Conservation (phyloP, 352 stramenopile genomes). For the Plasmopara viticola region DNA sequence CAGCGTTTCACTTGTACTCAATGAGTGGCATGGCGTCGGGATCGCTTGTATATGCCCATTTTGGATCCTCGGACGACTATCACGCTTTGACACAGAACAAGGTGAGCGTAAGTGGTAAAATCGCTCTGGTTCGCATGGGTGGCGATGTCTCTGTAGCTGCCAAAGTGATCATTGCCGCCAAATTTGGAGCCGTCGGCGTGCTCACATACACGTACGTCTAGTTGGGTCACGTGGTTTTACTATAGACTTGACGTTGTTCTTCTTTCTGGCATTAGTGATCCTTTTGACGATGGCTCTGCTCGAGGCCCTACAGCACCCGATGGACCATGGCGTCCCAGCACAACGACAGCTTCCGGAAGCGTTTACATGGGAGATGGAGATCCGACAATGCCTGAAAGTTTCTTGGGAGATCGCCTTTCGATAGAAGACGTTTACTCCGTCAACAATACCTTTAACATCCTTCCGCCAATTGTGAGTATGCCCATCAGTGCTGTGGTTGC, state of each 20-base stretch:
- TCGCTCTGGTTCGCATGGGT: too few species aligned
- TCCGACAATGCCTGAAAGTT: constrained; percentile 25
- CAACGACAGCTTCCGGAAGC: constrained; percentile 53
- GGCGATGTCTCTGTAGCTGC: too few species aligned
- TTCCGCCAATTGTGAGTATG: constrained; percentile 68
- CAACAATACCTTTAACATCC: constrained; percentile 80
- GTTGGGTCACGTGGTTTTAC: too few species aligned
- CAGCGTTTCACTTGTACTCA: constrained; percentile 78
- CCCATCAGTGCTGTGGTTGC: constrained; percentile 57
- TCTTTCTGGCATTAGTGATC: too few species aligned
- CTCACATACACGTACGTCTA: too few species aligned
- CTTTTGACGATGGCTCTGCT: too few species aligned
- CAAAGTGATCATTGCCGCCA: too few species aligned
- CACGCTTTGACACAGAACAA: constrained; percentile 37
- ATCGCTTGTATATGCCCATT: constrained; percentile 71
- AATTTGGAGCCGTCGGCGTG: too few species aligned
- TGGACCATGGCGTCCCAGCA: constrained; percentile 56
- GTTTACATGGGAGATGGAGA: constrained; percentile 85
- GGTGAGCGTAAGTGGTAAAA: too few species aligned
- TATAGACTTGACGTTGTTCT: too few species aligned
- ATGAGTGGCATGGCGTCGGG: constrained; percentile 60
- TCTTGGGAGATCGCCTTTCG: constrained; percentile 48
- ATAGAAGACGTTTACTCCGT: constrained; percentile 71
- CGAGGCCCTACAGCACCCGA: constrained; percentile 38
- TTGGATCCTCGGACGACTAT: constrained; percentile 61